Base-by-base conservation (phyloP, 768 basidiomycete species). In the Trametes coccinea region DNA sequence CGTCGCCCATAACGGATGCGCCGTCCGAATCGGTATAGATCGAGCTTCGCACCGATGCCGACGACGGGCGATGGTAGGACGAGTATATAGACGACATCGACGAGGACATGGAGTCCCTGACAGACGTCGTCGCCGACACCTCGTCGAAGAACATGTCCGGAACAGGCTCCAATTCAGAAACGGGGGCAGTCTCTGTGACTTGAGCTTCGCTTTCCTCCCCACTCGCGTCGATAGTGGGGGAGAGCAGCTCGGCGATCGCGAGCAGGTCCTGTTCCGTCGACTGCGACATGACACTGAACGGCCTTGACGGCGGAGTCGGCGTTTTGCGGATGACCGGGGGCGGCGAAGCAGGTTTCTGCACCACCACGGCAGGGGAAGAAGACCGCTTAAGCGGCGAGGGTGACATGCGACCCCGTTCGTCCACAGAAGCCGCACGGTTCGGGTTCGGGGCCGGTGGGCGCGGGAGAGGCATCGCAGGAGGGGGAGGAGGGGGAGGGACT, bases 241-340 rank as follows among this genome's bases (percentile, higher is more conserved):
- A 74, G 59, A 85, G 74, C 44, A 83, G 70, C 31, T 82, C 82
- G 2, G 80, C 78, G 49, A 84, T 71, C n/a, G 78, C 80, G n/a
- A 76, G 69, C 13, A 85, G 75, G 60, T 85, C 84, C 33, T 72
- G 66, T 51, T 84, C 84, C 9, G 82, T 82, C 11, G 75, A 72
- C 6, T 78, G 70, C 3, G 83, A 84, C 34, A 83, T 75, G 22
- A 75, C 65, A 63, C 82, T 84, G 51, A 69, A 68, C 31, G 75
- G 62, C 58, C 80, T 77, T 10, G 27, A 59, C 43, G 71, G 70
- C n/a, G 68, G 72, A 16, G 60, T 63, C 59, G 70, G 65, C 53
- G 64, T 66, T 34, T 48, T 46, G 47, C 56, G 53, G 44, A 56
- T 62, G 31, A 34, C 37, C 52, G 46, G 66, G 71, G 68, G 14